Evolutionary conservation across 331 rosid species (phyloP), one percentile per base, ranked within the genome.

Genomic region (Pyracantha coccinea): DNA sequence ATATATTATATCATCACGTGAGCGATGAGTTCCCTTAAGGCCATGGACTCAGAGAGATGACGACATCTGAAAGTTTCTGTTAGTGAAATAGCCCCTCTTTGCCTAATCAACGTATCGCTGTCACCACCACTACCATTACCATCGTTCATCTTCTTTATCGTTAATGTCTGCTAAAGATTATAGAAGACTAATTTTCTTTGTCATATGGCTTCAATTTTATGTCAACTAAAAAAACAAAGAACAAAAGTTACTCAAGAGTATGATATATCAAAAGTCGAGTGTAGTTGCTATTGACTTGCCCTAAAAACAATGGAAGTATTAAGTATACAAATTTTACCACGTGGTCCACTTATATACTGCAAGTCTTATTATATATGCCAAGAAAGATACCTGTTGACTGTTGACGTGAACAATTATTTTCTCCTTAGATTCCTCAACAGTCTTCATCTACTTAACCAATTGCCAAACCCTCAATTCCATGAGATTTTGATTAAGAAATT

Each of bases 261-360:
- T 8, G 2, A 72, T 11, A 66, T 19, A 20, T 50, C n/a, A 15
- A 61, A 45, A 38, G 69, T 20, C 72, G 2, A 38, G 24, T 28
- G 66, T 25, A 60, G 83, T 50, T 53, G 86, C 53, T 53, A 76
- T 79, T 79, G 86, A 66, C 80, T 71, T 66, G 58, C 53, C 31
- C 33, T 21, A 14, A 61, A 27, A 44, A 66, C 68, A 47, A 67
- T 59, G 10, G 44, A 63, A 74, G 23, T 20, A 60, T 4, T 16
- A 57, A 78, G 35, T 21, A 35, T 2, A 28, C 23, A 59, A 63
- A n/a, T 38, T 68, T 16, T 9, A 58, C 55, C 35, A 70, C 17
- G 21, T 35, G 58, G 59, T 57, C 31, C 57, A 52, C 64, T 12
- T 59, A 44, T 15, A 55, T 16, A 66, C 44, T 57, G 27, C 28